Evolutionary conservation across 2,329 filamentous ascomycete species (phyloP), one percentile per base, ranked within the genome.

Genomic region (Stagonosporopsis vannaccii): DNA sequence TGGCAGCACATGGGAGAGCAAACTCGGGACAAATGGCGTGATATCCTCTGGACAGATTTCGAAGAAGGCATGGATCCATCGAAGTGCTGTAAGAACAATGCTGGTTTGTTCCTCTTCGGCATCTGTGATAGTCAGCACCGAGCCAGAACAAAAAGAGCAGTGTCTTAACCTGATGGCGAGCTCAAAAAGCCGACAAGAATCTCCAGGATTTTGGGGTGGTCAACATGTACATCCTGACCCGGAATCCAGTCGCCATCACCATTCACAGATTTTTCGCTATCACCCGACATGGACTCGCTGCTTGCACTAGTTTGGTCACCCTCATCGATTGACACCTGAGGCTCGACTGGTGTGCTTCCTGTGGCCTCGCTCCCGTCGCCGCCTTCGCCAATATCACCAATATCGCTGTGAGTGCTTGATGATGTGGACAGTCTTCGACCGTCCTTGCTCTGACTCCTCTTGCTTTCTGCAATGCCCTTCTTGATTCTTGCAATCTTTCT

Each of bases 21-120:
- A 88, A 65, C 92, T 91, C 20, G 96, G 96, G 0, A 96, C 95
- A 74, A 98, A 98, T 4, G 91, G 90, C 37, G 99, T 83, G 4
- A 99, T 96, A 70, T 99, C 95, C 72, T 97, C 95, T 0, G 95
- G 94, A 67, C 93, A 97, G 41, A 99, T 98, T 61, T 98, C 93
- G 65, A 99, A 90, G 73, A 99, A 97, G 57, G 90, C 90, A 63
- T 97, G 92, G 62, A 99, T 92, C 95, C 95, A 99, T 60, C 92
- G 87, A 25, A 99, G 81, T 3, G 93, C 92, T 49, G 96, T 96
- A 35, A 97, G 83, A 40, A 97, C 85, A 62, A 96, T 93, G 69
- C 97, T 91, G 73, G 70, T 71, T 39, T 72, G 69, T 49, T 73
- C 71, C 37, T 98, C 92, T 73, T 97, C 93, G 88, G 72, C 35